phyloP scores from a whole-genome alignment of 305 asterid species.

The Fraxinus sp. region DNA sequence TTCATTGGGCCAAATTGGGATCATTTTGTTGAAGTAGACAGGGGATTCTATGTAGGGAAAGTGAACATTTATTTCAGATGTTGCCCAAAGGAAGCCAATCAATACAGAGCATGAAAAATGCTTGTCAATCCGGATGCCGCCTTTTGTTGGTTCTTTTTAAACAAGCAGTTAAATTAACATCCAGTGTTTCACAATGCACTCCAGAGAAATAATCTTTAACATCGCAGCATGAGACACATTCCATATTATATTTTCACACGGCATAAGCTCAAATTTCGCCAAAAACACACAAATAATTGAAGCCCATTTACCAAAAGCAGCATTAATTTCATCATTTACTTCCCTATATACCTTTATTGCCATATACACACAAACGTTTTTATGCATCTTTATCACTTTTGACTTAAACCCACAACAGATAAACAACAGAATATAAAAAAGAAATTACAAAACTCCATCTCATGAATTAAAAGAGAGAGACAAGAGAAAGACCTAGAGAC shows the following conservation, averaged over 20 bases:
- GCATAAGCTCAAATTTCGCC: neutral
- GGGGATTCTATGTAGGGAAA: neutral
- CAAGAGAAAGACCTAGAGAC: constrained; percentile 31
- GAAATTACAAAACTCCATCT: neutral
- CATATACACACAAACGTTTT: neutral
- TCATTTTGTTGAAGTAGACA: neutral
- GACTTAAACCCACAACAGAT: neutral
- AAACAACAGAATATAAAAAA: neutral
- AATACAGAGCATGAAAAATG: neutral
- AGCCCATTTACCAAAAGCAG: constrained; percentile 9
- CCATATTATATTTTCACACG: neutral
- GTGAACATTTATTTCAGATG: neutral
- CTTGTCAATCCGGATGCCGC: neutral
- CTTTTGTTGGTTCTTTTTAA: neutral
- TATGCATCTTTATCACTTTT: neutral
- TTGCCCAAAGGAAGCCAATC: neutral
- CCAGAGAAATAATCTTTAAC: neutral
- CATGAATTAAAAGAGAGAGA: constrained; percentile 1
- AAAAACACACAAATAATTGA: neutral
- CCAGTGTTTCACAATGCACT: neutral
- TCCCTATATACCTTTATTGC: neutral
- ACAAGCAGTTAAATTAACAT: neutral
- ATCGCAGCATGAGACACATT: neutral
- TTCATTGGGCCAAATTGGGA: neutral
- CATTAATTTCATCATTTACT: neutral